A percentile compares a stretch with the other conserved stretches of the same genome.
Conservation (phyloP, 1,284 basidiomycete genomes). For the Coniophora puteana region DNA sequence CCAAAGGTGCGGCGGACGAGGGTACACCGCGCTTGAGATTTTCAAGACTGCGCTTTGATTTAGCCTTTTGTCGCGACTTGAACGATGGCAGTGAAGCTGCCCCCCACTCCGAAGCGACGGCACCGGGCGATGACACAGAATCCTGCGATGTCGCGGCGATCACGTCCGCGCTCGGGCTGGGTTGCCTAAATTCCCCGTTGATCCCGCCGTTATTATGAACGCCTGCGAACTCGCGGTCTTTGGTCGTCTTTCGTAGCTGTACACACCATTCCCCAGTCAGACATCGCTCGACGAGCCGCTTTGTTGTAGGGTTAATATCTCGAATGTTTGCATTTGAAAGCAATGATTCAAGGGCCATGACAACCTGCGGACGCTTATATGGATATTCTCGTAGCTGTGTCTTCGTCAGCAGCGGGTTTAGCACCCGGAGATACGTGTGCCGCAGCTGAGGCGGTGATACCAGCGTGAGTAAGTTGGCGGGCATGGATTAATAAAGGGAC, state of each 20-base stretch:
- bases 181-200: slow-evolving; percentile 22
- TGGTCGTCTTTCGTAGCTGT: slow-evolving; percentile 42
- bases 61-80: slow-evolving; percentile 38
- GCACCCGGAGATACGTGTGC: slow-evolving; percentile 94
- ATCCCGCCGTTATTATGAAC: slow-evolving; percentile 21
- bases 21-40: slow-evolving; percentile 27
- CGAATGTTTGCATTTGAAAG: slow-evolving; percentile 73
- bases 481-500: slow-evolving; percentile 26
- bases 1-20: slow-evolving; percentile 24
- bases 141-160: slow-evolving; percentile 31
- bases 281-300: slow-evolving; percentile 90
- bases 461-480: slow-evolving; percentile 1
- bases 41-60: slow-evolving; percentile 65
- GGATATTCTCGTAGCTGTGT: slow-evolving; percentile 85
- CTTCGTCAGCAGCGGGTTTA: slow-evolving; percentile 92
- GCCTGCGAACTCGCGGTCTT: slow-evolving; percentile 26
- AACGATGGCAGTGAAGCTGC: slow-evolving; percentile 19
- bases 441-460: slow-evolving; percentile 60
- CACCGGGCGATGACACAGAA: slow-evolving; percentile 15
- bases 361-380: slow-evolving; percentile 92
- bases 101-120: slow-evolving; percentile 31
- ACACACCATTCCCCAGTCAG: slow-evolving; percentile 87
- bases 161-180: slow-evolving; percentile 41
- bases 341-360: slow-evolving; percentile 78
- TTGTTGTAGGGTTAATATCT: slow-evolving; percentile 84